Evolutionary conservation across 1,284 basidiomycete genomes (phyloP), one percentile per base, ranked within the genome.

Genomic region (Vanrija sp.): DNA sequence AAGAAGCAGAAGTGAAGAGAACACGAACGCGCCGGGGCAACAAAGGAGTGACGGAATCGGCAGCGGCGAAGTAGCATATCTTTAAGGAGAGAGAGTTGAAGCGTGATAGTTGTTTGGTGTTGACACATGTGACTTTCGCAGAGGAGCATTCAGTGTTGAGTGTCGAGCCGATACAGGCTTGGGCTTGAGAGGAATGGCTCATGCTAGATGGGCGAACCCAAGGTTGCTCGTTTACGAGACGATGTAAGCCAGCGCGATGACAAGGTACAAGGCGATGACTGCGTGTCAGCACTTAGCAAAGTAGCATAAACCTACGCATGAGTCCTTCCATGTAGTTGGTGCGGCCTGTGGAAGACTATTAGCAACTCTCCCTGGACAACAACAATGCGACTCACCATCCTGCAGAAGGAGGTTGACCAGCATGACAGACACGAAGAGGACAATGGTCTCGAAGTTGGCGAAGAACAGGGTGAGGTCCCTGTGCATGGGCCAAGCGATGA

Each of bases 241-340:
- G 23, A 72, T 61, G 63, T 75, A 78, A 38, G 72, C 73, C 39
- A 87, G 75, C 9, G 82, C 82, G 62, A 86, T 83, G 63, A 86
- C 82, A 28, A 84, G 68, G 65, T 86, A 87, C 26, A 87, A 74
- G 0, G 83, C 78, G 43, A 86, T 79, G 52, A 83, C 75, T 34
- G 34, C 1, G 34, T 80, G 78, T 73, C 23, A 53, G 49, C 38
- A 19, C 4, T 64, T 12, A 2, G 29, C 52, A 12, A 48, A 1
- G 1, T 12, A 14, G 5, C 9, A 8, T 12, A 14, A 7, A 62
- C 63, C 51, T 38, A 66, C 65, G 55, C 86, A 90, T 87, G 26
- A 89, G 72, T 40, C 89, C 90, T 77, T 92, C 89, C 85, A 92
- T 87, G 69, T 89, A 91, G 68, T 92, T 91, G 21, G 85, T 86